Base-by-base conservation (phyloP, 2,329 filamentous ascomycete species). In the Zymoseptoria tritici region DNA sequence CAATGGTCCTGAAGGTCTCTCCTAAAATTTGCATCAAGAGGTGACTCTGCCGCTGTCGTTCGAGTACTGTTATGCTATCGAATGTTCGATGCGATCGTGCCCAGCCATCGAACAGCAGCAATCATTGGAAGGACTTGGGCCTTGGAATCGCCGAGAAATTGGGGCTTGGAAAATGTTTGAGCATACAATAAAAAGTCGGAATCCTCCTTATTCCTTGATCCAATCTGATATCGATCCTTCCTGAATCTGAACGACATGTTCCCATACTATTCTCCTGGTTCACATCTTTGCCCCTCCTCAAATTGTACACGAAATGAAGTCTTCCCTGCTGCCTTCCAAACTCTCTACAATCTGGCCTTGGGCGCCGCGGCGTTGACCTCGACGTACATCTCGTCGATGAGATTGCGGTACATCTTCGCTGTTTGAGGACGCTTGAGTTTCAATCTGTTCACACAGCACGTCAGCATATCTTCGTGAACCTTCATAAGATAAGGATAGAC, bases 341-440 rank as follows among this genome's bases (percentile, higher is more conserved):
- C 16, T 7, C 36, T n/a, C 49, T 81, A 84, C 73, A 84, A 71
- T 72, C 73, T 80, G 31, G 77, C 72, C 68, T 75, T 81, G 9
- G 75, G 72, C 63, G 74, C 75, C 59, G 74, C 74, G 0, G 71
- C 73, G 51, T 79, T 70, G 13, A 79, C 79, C 70, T 85, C 81
- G 29, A 79, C 80, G 67, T 88, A 88, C 67, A 86, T 78, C 62
- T 81, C 77, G 64, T 88, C 84, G 22, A 88, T 71, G 36, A 83
- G 71, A 51, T 75, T 66, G 57, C 84, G 79, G 71, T 81, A 88
- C 63, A 74, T 77, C 78, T 87, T 89, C 24, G 80, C 85, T 4
- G 84, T 80, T 63, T 87, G 85, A 54, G 86, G 85, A 51, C 87
- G 81, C 78, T 90, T 90, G 69, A 90, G 76, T 74, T 90, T 90